These are phyloP conservation scores for Cyanidioschyzon merolae DNA, from an alignment of 23 red algal species.

Conservation along the genomic window DNA sequence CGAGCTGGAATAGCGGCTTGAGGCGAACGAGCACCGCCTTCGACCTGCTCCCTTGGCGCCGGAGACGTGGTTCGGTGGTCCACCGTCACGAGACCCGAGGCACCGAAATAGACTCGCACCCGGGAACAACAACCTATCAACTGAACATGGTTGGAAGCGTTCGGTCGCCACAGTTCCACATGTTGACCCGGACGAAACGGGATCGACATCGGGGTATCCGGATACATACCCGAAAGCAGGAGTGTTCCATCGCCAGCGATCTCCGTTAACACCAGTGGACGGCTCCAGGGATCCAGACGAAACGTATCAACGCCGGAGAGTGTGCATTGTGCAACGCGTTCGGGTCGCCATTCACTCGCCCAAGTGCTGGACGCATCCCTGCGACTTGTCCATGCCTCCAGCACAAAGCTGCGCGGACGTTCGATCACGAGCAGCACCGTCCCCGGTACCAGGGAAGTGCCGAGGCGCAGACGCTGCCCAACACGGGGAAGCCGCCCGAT, in stretches of 20 bases:
- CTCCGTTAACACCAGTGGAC: neutral
- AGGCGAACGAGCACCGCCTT: too few relatives aligned
- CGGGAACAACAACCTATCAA: neutral
- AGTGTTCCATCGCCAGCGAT: neutral
- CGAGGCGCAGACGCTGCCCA: neutral
- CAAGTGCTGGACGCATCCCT: neutral
- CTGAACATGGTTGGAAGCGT: neutral
- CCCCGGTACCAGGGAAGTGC: neutral
- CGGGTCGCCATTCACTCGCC: neutral
- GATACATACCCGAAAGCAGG: neutral
- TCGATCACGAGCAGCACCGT: neutral
- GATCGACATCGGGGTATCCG: neutral
- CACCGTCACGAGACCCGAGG: too few relatives aligned
- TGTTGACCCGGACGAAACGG: constrained; percentile 6
- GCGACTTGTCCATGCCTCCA: neutral
- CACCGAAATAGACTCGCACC: too few relatives aligned
- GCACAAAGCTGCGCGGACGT: neutral
- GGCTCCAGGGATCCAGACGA: neutral
- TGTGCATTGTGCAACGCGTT: neutral
- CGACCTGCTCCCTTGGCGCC: too few relatives aligned
- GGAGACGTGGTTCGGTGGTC: too few relatives aligned
- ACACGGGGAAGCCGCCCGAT: neutral
- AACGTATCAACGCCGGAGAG: neutral
- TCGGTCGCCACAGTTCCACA: neutral
- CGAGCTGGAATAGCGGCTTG: too few relatives aligned